Conservation (phyloP, 345 rosid species). For the Pugionium cornutum region DNA sequence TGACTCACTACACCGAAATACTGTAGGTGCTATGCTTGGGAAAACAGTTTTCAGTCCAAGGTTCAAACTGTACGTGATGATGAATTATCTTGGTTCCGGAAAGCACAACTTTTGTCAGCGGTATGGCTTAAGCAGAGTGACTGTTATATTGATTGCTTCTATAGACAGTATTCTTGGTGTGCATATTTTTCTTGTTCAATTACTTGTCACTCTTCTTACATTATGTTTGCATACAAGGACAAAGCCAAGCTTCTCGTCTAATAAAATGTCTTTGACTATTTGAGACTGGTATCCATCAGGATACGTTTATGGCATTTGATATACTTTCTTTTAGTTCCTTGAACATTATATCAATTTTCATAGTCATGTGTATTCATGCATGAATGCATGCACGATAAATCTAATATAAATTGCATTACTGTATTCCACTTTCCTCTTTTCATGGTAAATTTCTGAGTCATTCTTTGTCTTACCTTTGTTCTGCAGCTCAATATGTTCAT, state of each 20-base stretch:
- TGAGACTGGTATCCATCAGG: slow-evolving; percentile 6
- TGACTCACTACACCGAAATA: slow-evolving; percentile 33
- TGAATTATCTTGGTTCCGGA: slow-evolving; percentile 94
- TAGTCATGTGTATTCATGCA: slow-evolving; percentile 14
- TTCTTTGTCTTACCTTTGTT: slow-evolving; percentile 42
- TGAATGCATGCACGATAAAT: background rate
- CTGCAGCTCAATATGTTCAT: slow-evolving; percentile 81
- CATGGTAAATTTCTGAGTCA: slow-evolving; percentile 32
- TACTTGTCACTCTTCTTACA: slow-evolving; percentile 4
- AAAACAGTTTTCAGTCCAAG: slow-evolving; percentile 85
- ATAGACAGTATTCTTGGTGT: slow-evolving; percentile 17
- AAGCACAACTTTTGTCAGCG: slow-evolving; percentile 88
- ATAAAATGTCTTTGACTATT: background rate
- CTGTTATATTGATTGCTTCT: slow-evolving; percentile 27
- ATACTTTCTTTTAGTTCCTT: slow-evolving; percentile 23
- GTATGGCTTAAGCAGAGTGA: slow-evolving; percentile 46
- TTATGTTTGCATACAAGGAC: background rate
- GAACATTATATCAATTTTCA: slow-evolving; percentile 8
- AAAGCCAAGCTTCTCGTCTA: slow-evolving; percentile 4
- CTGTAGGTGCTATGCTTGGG: slow-evolving; percentile 98
- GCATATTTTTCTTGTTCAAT: slow-evolving; percentile 10
- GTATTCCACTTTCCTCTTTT: background rate
- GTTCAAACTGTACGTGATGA: slow-evolving; percentile 80
- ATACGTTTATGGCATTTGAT: slow-evolving; percentile 12
- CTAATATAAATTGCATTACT: slow-evolving; percentile 19